phyloP scores from a whole-genome alignment of 129 eudicot species.

The Helianthus annuus region DNA sequence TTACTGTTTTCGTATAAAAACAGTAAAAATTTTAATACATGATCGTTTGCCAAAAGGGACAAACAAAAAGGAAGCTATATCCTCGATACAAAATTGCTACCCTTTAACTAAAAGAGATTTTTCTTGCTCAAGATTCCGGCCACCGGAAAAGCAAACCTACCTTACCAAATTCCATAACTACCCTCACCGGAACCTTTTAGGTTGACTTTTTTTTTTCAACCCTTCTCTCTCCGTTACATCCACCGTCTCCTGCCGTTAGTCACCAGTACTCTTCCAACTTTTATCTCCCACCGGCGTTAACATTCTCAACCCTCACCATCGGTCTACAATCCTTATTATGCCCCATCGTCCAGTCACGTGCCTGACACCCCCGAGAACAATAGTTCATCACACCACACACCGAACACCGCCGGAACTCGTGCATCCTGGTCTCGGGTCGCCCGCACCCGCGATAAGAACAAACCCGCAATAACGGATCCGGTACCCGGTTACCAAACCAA shows the following conservation, averaged over 20 bases:
- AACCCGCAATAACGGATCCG: constrained; percentile 22
- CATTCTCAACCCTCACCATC: background rate
- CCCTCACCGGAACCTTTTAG: background rate
- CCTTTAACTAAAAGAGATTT: constrained; percentile 8
- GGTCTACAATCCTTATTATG: constrained; percentile 36
- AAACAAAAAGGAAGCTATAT: background rate
- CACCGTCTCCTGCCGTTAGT: background rate
- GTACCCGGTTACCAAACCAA: constrained; percentile 30
- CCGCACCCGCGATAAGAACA: constrained; percentile 47
- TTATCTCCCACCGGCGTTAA: constrained; percentile 18
- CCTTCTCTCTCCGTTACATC: no score
- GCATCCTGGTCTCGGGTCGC: constrained; percentile 45
- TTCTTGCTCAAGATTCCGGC: constrained; percentile 25
- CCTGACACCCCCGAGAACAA: constrained; percentile 52
- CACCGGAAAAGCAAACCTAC: constrained; percentile 4
- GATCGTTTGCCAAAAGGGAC: background rate
- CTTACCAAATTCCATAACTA: constrained; percentile 2
- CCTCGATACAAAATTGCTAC: constrained; percentile 34
- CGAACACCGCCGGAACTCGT: constrained; percentile 49
- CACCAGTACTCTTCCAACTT: background rate
- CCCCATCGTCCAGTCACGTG: constrained; percentile 49
- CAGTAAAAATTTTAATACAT: background rate
- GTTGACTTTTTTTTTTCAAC: background rate
- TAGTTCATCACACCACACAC: constrained; percentile 41
- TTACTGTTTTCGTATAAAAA: background rate